Percentiles rank a stretch among this genome's conserved stretches.
Conservation (phyloP, 1,284 basidiomycete genomes). For the Ustilago lituana region DNA sequence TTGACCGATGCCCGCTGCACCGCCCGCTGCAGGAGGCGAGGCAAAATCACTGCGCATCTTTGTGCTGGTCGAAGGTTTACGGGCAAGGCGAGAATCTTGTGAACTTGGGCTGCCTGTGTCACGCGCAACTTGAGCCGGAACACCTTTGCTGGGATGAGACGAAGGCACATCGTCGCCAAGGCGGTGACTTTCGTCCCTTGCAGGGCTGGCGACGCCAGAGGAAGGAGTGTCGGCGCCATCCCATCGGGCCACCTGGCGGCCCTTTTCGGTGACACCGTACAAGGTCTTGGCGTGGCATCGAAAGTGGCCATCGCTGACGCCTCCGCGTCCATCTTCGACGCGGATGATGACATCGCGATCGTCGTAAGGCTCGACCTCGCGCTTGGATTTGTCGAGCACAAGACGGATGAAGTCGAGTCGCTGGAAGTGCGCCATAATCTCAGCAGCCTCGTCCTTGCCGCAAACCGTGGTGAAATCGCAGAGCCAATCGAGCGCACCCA, state of each 20-base stretch:
- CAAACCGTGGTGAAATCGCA: conserved; percentile 97
- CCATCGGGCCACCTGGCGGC: conserved; percentile 82
- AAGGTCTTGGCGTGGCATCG: conserved; percentile 92
- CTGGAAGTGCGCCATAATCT: conserved; percentile 96
- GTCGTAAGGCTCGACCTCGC: conserved; percentile 54
- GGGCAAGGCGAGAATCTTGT: conserved; percentile 75
- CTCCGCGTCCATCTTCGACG: conserved; percentile 55
- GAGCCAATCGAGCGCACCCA: conserved; percentile 92
- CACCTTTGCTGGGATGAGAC: conserved; percentile 1
- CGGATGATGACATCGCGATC: conserved; percentile 52
- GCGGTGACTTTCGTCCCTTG: conserved; percentile 13
- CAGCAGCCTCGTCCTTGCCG: conserved; percentile 93
- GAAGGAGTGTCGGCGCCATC: conserved; percentile 21
- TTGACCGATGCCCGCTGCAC: conserved; percentile 23
- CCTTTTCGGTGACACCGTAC: conserved; percentile 92
- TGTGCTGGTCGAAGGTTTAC: conserved; percentile 80
- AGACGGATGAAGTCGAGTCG: conserved; percentile 88
- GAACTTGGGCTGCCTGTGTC: conserved; percentile 33
- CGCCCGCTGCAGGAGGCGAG: conserved; percentile 4
- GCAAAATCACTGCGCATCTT: conserved; percentile 71
- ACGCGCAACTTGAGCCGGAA: conserved; percentile 2
- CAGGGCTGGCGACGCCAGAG: conserved; percentile 17
- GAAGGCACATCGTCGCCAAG: conserved; percentile 11
- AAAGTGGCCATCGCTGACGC: conserved; percentile 75
- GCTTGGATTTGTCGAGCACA: conserved; percentile 72